Base-by-base conservation (phyloP, 225 moss, liverwort and hornwort species). In the Thuidium tamariscinum region DNA sequence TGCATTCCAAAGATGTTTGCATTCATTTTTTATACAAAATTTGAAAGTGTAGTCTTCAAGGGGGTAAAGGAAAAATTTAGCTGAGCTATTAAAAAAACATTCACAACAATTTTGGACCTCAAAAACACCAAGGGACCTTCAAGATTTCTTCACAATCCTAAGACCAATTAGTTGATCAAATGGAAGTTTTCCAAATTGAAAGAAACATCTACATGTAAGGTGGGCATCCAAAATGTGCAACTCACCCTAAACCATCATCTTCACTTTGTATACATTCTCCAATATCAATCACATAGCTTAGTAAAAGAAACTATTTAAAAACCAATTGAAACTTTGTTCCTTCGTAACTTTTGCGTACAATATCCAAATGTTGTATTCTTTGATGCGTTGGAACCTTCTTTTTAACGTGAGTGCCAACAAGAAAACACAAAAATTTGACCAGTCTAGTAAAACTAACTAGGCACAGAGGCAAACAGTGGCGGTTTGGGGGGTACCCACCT, bases 241-340 rank as follows among this genome's bases (percentile, higher is more conserved):
- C 1, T 11, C 0, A 20, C 2, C 68, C 25, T 39, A 23, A 68
- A 68, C 39, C 1, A 2, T 12, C 21, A 23, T 67, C 23, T 23
- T 68, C 7, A 23, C 23, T 39, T 1, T 12, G 0, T 23, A 1
- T 23, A 68, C 7, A 23, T 68, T n/a, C 37, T 68, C 23, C 68
- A 23, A 68, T 36, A 68, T 39, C 39, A 39, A 39, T 6, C 12
- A 2, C 25, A 0, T 14, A 25, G 25, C 8, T 26, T 5, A 7
- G 8, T 26, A 0, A 0, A 10, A 71, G 0, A 44, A 27, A 9
- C 0, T 42, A 1, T 27, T 69, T 69, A 15, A 14, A 0, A 44
- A 70, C 5, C 42, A 42, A n/a, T n/a, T n/a, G n/a, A n/a, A 42
- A 42, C 27, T 71, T 71, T 17, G 16, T 71, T 42, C 16, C 4